Conservation (phyloP, 345 rosid species). For the Salix viminalis region DNA sequence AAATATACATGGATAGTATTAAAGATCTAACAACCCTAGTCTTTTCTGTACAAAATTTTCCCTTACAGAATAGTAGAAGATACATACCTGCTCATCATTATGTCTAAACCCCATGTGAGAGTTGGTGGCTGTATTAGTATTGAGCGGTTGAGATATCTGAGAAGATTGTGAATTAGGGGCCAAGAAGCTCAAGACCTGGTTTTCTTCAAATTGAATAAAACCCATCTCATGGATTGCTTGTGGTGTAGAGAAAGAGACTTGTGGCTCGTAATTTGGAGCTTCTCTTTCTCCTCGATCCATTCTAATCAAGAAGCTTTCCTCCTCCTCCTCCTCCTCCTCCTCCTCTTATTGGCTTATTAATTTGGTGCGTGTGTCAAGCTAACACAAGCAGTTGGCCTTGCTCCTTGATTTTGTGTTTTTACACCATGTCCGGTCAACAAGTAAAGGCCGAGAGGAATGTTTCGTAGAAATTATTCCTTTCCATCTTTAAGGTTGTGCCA, state of each 20-base stretch:
- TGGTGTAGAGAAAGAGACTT: constrained; percentile 54
- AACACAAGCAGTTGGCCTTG: not conserved
- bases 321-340: not conserved
- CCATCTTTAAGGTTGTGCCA: constrained; percentile 2
- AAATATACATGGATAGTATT: not conserved
- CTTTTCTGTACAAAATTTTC: not conserved
- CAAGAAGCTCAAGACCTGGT: constrained; percentile 65
- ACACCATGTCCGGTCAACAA: constrained; percentile 26
- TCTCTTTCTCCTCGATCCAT: constrained; percentile 58
- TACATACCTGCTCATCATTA: constrained; percentile 16
- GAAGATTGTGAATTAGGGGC: constrained; percentile 42
- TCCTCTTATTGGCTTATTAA: not conserved
- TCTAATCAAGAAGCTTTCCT: not conserved
- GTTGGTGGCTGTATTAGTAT: constrained; percentile 18
- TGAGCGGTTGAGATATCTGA: constrained; percentile 36
- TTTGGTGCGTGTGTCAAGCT: not conserved
- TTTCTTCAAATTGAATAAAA: constrained; percentile 72
- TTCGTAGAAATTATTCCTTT: constrained; percentile 14
- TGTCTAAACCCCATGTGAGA: constrained; percentile 40
- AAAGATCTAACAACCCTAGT: constrained; percentile 1
- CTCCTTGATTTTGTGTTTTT: not conserved
- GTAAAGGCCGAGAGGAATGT: constrained; percentile 15
- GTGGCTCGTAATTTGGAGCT: constrained; percentile 54
- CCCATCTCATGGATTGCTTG: constrained; percentile 64
- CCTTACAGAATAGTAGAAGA: not conserved